Evolutionary conservation across 179 eudicot species (phyloP), one percentile per base, ranked within the genome.

Genomic region (Drosera spatulata): DNA sequence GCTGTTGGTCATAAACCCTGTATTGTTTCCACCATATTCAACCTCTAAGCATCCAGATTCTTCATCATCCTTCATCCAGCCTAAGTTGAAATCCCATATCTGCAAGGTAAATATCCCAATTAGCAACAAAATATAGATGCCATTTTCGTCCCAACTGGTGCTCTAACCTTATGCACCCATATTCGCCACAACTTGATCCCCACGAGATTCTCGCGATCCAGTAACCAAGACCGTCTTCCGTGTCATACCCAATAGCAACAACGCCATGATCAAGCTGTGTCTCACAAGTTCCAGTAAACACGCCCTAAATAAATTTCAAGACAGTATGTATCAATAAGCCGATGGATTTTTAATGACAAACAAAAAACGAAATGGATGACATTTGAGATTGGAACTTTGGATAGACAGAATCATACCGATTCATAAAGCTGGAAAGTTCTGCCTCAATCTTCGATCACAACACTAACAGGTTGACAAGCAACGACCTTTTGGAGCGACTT

Each of bases 41-140:
- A 61, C 64, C 50, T 83, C 87, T 40, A 79, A 62, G 3, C 62
- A 47, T 53, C 71, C 74, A 10, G 82, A 74, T 62, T 84, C 85
- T 10, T 81, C 74, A n/a, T 73, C 75, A 62, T 77, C 76, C 67
- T 85, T 80, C 65, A 63, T 77, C 61, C 66, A 71, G 6, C 96
- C 98, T 39, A 81, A 74, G 64, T 88, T 76, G 67, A 91, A 91
- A 77, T 91, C 98, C 98, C 98, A 91, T 71, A 91, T 91, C 98
- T 91, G 80, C 67, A 66, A 6, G 15, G 39, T 60, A 7, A 39
- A 42, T 39, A 67, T 42, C 5, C 10, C 13, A 4, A 41, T 49
- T 49, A 49, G 52, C 52, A 5, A 14, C 3, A 11, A 49, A 49
- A 49, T 9, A n/a, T n/a, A n/a, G n/a, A n/a, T n/a, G n/a, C n/a